phyloP scores from a whole-genome alignment of 352 stramenopile genomes.

The Phytopythium cucurbitacearum region DNA sequence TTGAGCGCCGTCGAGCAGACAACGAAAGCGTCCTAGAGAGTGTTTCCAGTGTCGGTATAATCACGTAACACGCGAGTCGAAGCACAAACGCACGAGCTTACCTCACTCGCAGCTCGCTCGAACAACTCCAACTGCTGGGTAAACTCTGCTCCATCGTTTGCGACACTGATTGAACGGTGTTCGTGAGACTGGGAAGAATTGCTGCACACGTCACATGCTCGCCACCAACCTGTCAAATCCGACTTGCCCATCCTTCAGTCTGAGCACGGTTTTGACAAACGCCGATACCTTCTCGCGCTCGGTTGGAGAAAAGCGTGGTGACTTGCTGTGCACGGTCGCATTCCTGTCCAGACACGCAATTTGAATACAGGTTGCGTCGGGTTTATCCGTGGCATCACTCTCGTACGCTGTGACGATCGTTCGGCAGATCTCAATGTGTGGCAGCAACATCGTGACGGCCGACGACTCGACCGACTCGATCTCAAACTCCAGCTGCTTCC shows the following conservation, averaged over 20 bases:
- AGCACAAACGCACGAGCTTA: slow-evolving; percentile 6
- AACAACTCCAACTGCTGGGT: slow-evolving; percentile 36
- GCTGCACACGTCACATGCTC: background rate
- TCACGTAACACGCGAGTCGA: background rate
- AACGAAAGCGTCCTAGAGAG: slow-evolving; percentile 41
- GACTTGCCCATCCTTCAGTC: slow-evolving; percentile 20
- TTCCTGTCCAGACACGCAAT: slow-evolving; percentile 17
- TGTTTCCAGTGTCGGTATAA: background rate
- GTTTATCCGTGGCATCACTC: background rate
- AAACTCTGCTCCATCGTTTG: slow-evolving; percentile 24
- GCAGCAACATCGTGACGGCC: slow-evolving; percentile 42
- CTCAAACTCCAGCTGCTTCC: slow-evolving; percentile 34
- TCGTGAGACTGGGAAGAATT: background rate
- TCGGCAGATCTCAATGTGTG: slow-evolving; percentile 49
- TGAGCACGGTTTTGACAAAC: slow-evolving; percentile 27
- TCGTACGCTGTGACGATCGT: slow-evolving; percentile 53
- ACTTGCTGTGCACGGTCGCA: slow-evolving; percentile 24
- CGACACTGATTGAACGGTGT: slow-evolving; percentile 14
- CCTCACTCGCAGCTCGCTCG: slow-evolving; percentile 43
- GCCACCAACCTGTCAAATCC: slow-evolving; percentile 21
- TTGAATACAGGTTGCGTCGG: background rate
- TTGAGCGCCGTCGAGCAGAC: slow-evolving; percentile 54
- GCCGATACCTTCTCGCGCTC: slow-evolving; percentile 24
- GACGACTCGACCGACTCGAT: slow-evolving; percentile 40
- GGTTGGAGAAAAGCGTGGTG: slow-evolving; percentile 12